phyloP scores from a whole-genome alignment of 2,329 filamentous ascomycete species.

The Ophiocordyceps sinensis region DNA sequence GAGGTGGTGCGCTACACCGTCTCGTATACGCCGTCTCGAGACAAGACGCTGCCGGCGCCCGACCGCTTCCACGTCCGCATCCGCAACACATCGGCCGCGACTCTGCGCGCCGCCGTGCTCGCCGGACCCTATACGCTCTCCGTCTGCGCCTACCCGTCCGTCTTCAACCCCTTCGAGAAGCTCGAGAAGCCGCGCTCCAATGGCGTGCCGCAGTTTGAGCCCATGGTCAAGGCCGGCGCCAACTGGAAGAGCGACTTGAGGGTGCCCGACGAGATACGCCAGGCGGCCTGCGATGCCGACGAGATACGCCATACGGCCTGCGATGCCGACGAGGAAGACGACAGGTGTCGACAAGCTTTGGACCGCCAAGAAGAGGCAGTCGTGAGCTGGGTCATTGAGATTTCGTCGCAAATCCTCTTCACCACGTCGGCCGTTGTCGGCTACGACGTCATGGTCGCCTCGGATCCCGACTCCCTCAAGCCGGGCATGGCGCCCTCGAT shows the following conservation, averaged over 20 bases:
- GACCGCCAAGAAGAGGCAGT: too few species aligned
- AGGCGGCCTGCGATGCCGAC: slow-evolving; percentile 39
- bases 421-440: slow-evolving; percentile 76
- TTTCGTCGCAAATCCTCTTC: slow-evolving; percentile 87
- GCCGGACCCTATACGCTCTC: slow-evolving; percentile 90
- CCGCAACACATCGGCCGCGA: slow-evolving; percentile 81
- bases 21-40: slow-evolving; percentile 78
- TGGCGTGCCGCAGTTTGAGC: slow-evolving; percentile 82
- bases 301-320: too few species aligned
- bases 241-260: slow-evolving; percentile 68
- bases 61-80: slow-evolving; percentile 70
- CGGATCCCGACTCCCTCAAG: slow-evolving; percentile 71
- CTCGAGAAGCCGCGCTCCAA: slow-evolving; percentile 54
- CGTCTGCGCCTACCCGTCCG: slow-evolving; percentile 69
- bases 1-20: slow-evolving; percentile 86
- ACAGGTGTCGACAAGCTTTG: too few species aligned
- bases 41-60: slow-evolving; percentile 81
- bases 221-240: slow-evolving; percentile 88
- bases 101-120: slow-evolving; percentile 85
- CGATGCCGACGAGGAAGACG: too few species aligned
- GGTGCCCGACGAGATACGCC: slow-evolving; percentile 65
- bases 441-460: slow-evolving; percentile 74
- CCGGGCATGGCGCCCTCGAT: slow-evolving; percentile 33
- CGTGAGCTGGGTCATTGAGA: slow-evolving; percentile 80
- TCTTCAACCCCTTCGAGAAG: slow-evolving; percentile 71